phyloP scores from a whole-genome alignment of 768 basidiomycete genomes.

The Austroboletus festivus region DNA sequence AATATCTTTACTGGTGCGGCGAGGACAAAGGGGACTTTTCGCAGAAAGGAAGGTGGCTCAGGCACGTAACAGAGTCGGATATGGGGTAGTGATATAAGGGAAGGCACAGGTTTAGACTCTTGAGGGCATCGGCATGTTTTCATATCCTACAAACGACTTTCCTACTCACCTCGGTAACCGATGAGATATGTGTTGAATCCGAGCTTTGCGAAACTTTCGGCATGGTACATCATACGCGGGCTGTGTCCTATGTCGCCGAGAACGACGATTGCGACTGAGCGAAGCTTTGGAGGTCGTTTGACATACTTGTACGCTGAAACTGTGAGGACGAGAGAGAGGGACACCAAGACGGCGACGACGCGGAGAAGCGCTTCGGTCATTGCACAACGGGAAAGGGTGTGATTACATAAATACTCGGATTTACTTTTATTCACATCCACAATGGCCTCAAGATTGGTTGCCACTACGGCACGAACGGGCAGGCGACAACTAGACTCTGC shows the following conservation, averaged over 20 bases:
- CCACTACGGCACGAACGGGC: constrained; percentile 6
- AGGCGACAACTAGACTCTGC: constrained; percentile 9
- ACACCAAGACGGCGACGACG: constrained; percentile 6
- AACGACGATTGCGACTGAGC: constrained; percentile 85
- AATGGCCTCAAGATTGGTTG: constrained; percentile 20
- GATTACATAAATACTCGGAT: constrained; percentile 23
- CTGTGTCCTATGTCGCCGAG: constrained; percentile 95
- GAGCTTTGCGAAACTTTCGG: constrained; percentile 83
- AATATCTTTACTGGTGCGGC: constrained; percentile 80
- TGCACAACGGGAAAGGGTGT: not conserved
- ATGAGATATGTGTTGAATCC: constrained; percentile 78
- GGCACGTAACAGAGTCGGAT: constrained; percentile 67
- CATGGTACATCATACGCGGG: constrained; percentile 99
- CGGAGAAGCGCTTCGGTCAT: constrained; percentile 6
- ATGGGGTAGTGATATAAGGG: constrained; percentile 62
- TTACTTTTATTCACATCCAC: constrained; percentile 9
- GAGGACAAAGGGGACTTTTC: constrained; percentile 58
- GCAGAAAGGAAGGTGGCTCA: constrained; percentile 55
- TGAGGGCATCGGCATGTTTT: constrained; percentile 2
- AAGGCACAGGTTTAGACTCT: constrained; percentile 79
- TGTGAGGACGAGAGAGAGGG: constrained; percentile 14
- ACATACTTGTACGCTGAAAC: constrained; percentile 17
- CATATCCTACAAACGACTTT: not conserved
- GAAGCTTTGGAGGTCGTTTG: constrained; percentile 35
- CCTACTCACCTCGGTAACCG: constrained; percentile 73